Base-by-base conservation (phyloP, 2,329 filamentous ascomycete species). In the Verticillium nubilum region DNA sequence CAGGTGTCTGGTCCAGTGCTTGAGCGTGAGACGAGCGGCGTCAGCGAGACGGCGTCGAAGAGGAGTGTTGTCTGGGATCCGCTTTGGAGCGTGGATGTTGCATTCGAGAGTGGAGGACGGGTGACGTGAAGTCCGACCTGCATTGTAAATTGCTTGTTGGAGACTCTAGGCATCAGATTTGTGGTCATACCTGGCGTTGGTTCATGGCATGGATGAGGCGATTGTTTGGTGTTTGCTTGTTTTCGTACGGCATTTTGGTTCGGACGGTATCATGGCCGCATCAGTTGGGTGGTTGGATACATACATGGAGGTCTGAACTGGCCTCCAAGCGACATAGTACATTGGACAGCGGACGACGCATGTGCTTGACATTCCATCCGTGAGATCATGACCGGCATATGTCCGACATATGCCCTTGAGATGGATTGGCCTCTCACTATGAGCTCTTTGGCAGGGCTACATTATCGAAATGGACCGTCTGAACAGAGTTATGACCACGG, bases 31-130 rank as follows among this genome's bases (percentile, higher is more conserved):
- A 69, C 75, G 54, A 76, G 73, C 62, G 66, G 62, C 27, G 64
- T 62, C 27, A 68, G 69, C 53, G 58, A 78, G 76, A 61, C 52
- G 5, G 25, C 69, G 26, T 72, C 69, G n/a, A 82, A 78, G 70
- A 81, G 73, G 66, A 84, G 81, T 28, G 74, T 86, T 4, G 77
- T 87, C 10, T 88, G 84, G 84, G 84, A 86, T 64, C 79, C 82
- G 13, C 71, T 88, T 17, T 87, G 85, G 85, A 84, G 78, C 62
- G 68, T 86, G 27, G 84, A 87, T 65, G 76, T 86, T 53, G 84
- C 76, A 62, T 80, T 83, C 56, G 83, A 82, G 64, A 80, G 77
- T 61, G 70, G 66, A 23, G 60, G 62, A n/a, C 66, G 65, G 60
- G 37, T 52, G 25, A 58, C 42, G 12, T 50, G 42, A 50, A 9